Base-by-base conservation (phyloP, 768 basidiomycete species). In the Tremella yokohamensis region DNA sequence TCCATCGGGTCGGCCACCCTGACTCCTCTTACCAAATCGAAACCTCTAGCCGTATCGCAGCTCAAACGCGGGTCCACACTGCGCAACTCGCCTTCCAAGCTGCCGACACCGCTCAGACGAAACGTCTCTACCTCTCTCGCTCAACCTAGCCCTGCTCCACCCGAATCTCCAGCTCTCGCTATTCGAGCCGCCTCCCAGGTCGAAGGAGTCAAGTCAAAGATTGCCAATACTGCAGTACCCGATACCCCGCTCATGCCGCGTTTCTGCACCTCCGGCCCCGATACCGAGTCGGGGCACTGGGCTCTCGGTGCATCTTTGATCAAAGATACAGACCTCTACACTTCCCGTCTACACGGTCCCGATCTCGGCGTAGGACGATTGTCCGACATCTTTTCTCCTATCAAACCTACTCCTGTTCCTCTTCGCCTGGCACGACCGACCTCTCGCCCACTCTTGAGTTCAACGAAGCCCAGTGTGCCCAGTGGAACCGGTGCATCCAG, bases 301-400 rank as follows among this genome's bases (percentile, higher is more conserved):
- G 22, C 22, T 15, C 42, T 18, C 8, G n/a, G n/a, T 6, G 42
- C n/a, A 6, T 45, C 22, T 8, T 45, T 22, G 42, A 45, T 22
- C 42, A 45, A 22, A 15, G 42, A 45, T 45, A 45, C 42, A 45
- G 42, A 45, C 22, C n/a, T 45, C 6, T 45, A 45, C 42, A 45
- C 42, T 6, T 22, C 42, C 29, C 29, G 29, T 34, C 29, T 34
- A 34, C 29, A 34, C 29, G 29, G 29, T 11, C 29, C 29, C 11
- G 29, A 11, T 11, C 29, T 11, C 11, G 29, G 29, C 11, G 29
- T 34, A 6, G 42, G 42, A 6, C n/a, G 42, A 6, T 15, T 45
- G 22, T 45, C 42, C 6, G 42, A 45, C 22, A n/a, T 45, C 6
- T 45, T 45, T 15, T 45, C 42, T 6, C 42, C 42, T 6, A 18